Conservation (phyloP, 495 filamentous ascomycete genomes). For the Amniculicola lignicola region DNA sequence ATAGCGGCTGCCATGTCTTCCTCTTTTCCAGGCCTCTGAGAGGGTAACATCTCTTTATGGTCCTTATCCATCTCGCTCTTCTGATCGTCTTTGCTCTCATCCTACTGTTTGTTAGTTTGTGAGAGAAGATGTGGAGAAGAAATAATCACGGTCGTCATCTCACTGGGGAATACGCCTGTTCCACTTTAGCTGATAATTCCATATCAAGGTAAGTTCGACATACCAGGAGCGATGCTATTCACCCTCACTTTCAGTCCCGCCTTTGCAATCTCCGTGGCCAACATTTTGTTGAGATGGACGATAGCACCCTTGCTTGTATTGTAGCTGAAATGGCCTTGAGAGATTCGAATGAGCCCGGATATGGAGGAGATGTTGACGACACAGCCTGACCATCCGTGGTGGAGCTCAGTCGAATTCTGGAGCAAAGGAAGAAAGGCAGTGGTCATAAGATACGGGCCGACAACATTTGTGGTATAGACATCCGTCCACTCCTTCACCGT, state of each 20-base stretch:
- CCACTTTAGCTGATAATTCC: too few relatives aligned
- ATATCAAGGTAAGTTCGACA: too few relatives aligned
- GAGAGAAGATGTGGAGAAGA: too few relatives aligned
- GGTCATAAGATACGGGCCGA: slow-evolving; percentile 51
- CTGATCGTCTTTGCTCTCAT: slow-evolving; percentile 54
- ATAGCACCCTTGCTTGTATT: slow-evolving; percentile 53
- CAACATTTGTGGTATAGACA: slow-evolving; percentile 50
- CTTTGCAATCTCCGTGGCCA: slow-evolving; percentile 50
- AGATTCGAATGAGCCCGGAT: slow-evolving; percentile 49
- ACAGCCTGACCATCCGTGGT: slow-evolving; percentile 24
- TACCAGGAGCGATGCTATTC: slow-evolving; percentile 53
- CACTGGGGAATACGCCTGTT: slow-evolving; percentile 53
- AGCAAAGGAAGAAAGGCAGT: slow-evolving; percentile 35
- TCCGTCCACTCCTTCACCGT: slow-evolving; percentile 46
- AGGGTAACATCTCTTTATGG: slow-evolving; percentile 60
- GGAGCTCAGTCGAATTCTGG: slow-evolving; percentile 29
- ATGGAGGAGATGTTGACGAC: slow-evolving; percentile 38
- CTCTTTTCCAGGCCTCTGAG: slow-evolving; percentile 62
- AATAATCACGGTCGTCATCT: slow-evolving; percentile 59
- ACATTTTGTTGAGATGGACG: slow-evolving; percentile 54
- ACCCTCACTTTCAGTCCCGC: slow-evolving; percentile 44
- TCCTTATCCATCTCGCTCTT: slow-evolving; percentile 63
- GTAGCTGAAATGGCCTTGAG: slow-evolving; percentile 55
- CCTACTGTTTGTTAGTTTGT: too few relatives aligned
- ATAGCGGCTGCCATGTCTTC: slow-evolving; percentile 70